These are phyloP conservation scores for Backusella mclennaniae DNA, from an alignment of 192 early-diverging fungal species.

Conservation along the genomic window DNA sequence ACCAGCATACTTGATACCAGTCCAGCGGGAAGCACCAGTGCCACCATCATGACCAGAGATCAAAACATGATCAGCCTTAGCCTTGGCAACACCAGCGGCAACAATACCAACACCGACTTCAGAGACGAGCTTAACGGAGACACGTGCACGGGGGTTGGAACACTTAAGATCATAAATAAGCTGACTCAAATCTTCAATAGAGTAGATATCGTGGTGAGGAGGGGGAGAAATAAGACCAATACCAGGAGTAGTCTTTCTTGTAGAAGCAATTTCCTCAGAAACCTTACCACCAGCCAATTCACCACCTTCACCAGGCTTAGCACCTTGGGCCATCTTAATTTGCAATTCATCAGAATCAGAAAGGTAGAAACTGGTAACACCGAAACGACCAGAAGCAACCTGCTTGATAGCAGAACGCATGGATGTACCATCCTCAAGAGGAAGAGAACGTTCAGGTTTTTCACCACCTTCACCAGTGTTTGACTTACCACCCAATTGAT, in stretches of 20 bases:
- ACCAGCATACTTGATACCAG: slow-evolving; percentile 98
- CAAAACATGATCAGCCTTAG: slow-evolving; percentile 94
- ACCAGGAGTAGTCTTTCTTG: slow-evolving; percentile 93
- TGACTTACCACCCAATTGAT: slow-evolving; percentile 92
- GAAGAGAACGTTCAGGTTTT: slow-evolving; percentile 80
- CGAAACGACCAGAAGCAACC: slow-evolving; percentile 97
- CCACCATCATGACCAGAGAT: slow-evolving; percentile 97
- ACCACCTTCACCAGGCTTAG: slow-evolving; percentile 98
- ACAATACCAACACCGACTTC: slow-evolving; percentile 98
- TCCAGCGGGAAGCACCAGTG: slow-evolving; percentile 96
- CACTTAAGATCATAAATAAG: slow-evolving; percentile 98
- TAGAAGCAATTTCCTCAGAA: slow-evolving; percentile 76
- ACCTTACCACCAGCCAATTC: slow-evolving; percentile 67
- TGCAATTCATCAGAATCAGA: slow-evolving; percentile 96
- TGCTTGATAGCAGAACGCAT: slow-evolving; percentile 97
- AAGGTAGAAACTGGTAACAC: slow-evolving; percentile 94
- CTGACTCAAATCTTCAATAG: slow-evolving; percentile 98
- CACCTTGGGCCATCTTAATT: slow-evolving; percentile 99
- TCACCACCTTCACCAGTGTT: slow-evolving; percentile 99
- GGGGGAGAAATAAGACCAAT: slow-evolving; percentile 96
- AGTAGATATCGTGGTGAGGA: slow-evolving; percentile 99
- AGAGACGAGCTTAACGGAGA: slow-evolving; percentile 96
- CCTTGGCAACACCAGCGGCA: slow-evolving; percentile 96
- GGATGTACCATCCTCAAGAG: slow-evolving; percentile 69
- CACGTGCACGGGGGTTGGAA: slow-evolving; percentile 85